Evolutionary conservation across 345 rosid species (phyloP), one percentile per base, ranked within the genome.

Genomic region (Theobroma cacao): DNA sequence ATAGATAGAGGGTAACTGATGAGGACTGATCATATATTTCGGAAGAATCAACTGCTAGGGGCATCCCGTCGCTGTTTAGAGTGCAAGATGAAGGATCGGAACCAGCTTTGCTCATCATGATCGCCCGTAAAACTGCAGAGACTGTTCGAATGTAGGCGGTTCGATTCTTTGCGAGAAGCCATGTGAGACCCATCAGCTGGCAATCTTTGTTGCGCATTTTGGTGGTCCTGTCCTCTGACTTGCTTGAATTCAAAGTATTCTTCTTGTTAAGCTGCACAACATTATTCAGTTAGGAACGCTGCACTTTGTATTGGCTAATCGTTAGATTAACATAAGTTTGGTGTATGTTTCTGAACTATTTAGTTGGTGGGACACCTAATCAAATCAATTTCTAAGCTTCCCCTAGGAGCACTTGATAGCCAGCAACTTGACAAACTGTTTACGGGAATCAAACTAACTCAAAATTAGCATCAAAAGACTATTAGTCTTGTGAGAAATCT

Each of bases 121-220:
- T 81, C 4, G 97, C 98, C 28, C 97, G 87, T n/a, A 95, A 78
- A 56, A 95, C 97, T 0, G 91, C 86, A 13, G 99, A 85, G 59
- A 92, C 95, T 0, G 98, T 92, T 69, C 84, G 90, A 74, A 94
- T 89, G 87, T 95, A 95, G 47, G 98, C 90, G 0, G 92, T 72
- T 26, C 91, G 93, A 64, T 93, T 88, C 85, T 88, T 92, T 43
- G 94, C 90, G 6, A 95, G 93, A 40, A 95, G 98, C 99, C 99
- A 95, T 55, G 99, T 92, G 53, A 95, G 90, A 58, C 97, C 99
- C 99, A 95, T 95, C 59, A 93, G 84, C 64, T 89, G 90, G 85
- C 99, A 95, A 78, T 95, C 97, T 84, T 90, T 93, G 86, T 88
- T 85, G 76, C 84, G 97, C 92, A 95, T 93, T 85, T 85, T 93